phyloP scores from a whole-genome alignment of 169 alveolate genomes.

The Eimeria tenella region DNA sequence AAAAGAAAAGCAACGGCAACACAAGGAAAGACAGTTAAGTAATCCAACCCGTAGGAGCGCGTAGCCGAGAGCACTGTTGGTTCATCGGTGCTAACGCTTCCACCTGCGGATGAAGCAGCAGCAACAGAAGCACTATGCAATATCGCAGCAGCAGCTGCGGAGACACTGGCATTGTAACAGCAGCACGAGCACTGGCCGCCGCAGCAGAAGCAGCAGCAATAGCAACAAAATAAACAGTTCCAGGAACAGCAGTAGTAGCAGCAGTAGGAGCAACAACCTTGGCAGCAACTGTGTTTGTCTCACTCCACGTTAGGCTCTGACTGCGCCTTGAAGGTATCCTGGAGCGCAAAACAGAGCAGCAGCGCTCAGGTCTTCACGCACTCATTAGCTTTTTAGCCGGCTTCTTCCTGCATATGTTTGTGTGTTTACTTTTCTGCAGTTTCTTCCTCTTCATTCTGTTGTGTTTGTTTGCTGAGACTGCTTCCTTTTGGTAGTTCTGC shows the following conservation, averaged over 20 bases:
- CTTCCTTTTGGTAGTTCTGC: no score
- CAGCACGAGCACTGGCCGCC: background rate
- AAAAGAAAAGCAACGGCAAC: no score
- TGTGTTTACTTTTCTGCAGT: background rate
- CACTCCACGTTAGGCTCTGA: constrained; percentile 14
- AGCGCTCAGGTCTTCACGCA: background rate
- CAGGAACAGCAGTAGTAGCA: constrained; percentile 22
- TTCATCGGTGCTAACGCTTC: background rate
- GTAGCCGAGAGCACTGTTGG: constrained; percentile 2
- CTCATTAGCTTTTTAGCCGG: background rate
- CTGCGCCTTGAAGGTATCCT: constrained; percentile 21
- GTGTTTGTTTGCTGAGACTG: background rate
- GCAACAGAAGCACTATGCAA: background rate
- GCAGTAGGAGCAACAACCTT: constrained; percentile 10
- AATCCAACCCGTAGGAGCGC: constrained; percentile 6
- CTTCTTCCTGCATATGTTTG: background rate
- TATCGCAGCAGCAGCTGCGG: background rate
- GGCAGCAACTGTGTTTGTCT: background rate
- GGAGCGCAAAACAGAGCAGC: background rate
- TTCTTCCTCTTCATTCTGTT: background rate
- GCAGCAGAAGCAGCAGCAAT: background rate
- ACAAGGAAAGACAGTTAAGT: background rate
- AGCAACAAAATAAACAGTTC: background rate
- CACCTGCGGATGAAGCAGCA: background rate
- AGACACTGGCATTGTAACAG: background rate